A percentile compares a stretch with the other conserved stretches of the same genome.
phyloP scores from a whole-genome alignment of 345 rosid species.

The Syzygium grande region DNA sequence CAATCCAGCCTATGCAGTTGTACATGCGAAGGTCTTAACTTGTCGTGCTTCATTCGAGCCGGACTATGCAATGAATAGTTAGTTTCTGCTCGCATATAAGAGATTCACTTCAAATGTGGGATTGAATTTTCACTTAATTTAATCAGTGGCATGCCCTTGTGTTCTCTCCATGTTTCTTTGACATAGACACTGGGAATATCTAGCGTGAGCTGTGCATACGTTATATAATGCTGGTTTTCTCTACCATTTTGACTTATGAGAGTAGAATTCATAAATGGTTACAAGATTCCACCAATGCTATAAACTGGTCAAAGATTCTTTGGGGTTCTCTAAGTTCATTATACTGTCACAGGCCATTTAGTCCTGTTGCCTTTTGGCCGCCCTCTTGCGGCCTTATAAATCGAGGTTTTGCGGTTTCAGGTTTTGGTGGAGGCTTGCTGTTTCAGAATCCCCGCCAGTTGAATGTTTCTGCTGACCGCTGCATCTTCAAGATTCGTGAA shows the following conservation, averaged over 20 bases:
- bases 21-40: too few species aligned
- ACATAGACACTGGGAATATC: not conserved
- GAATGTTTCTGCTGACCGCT: not conserved
- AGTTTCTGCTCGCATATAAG: too few species aligned
- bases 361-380: not conserved
- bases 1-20: too few species aligned
- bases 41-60: too few species aligned
- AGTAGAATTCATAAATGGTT: not conserved
- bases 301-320: not conserved
- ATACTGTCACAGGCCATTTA: not conserved
- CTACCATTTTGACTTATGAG: not conserved
- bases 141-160: too few species aligned
- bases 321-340: not conserved
- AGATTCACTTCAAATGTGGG: too few species aligned
- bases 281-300: not conserved
- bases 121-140: too few species aligned
- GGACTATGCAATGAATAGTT: too few species aligned
- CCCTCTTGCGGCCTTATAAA: not conserved
- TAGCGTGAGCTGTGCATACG: not conserved
- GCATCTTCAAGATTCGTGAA: not conserved
- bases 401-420: not conserved
- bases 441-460: not conserved
- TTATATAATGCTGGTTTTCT: not conserved
- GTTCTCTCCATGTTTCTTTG: not conserved
- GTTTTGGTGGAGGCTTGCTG: not conserved